Evolutionary conservation across 116 monocot genomes (phyloP), one percentile per base, ranked within the genome.

Genomic region (Phalaenopsis hybrid): DNA sequence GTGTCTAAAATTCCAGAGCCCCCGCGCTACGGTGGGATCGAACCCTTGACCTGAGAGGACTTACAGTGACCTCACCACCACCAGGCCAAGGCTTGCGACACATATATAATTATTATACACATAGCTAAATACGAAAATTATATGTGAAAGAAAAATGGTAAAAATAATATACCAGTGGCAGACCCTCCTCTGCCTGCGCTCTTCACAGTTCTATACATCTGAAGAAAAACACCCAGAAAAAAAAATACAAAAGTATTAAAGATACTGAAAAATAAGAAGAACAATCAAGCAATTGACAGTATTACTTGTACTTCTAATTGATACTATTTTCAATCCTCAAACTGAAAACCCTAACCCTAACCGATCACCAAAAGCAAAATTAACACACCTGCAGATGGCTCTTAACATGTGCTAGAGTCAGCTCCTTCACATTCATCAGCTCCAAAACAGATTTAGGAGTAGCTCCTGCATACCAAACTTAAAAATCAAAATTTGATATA

Each of bases 381-480:
- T 43, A 20, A 13, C 44, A 50, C 85, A 94, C 96, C 92, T 96
- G 96, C 34, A 96, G 84, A 78, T 96, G 94, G 78, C 94, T 92
- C 85, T 96, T 96, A 25, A 96, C 96, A 91, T 96, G 96, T 52
- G 96, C 93, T 7, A 95, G 85, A 41, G 95, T 95, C 5, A 96
- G 91, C 85, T 96, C 94, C 89, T 92, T 96, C 84, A 96, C 94
- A 85, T 96, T 92, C 96, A 96, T 96, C 82, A 96, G 84, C 83
- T 96, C 96, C 88, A 96, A 79, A 12, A 96, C 96, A 5, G 96
- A 93, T 80, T 96, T 96, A 21, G 96, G 96, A 4, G 96, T 96
- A 31, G 96, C 96, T 84, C 96, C 96, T 96, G 74, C 49, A 20
- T 18, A 67, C 17, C 16, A 78, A 17, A 25, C n/a, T 16, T 28